Base-by-base conservation (phyloP, 2,329 filamentous ascomycete genomes). In the Davidsoniella australis region DNA sequence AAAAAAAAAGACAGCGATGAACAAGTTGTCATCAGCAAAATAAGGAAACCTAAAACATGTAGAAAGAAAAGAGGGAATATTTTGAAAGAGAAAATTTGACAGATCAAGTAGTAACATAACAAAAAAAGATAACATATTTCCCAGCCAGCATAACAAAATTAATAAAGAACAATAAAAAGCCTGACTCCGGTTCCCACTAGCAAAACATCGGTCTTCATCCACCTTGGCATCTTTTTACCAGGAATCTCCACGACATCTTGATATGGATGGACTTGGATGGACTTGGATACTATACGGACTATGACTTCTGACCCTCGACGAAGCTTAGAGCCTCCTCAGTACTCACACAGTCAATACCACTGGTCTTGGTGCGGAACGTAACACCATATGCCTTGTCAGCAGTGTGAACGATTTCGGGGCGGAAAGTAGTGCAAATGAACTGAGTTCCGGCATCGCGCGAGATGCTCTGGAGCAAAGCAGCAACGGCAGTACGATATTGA, bases 381-480 rank as follows among this genome's bases (percentile, higher is more conserved):
- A 98, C 91, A 54, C 91, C 91, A 63, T 98, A 98, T 66, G 89
- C 95, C 68, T 94, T 94, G 68, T 96, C 88, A 2, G 91, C 91
- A 17, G 96, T 86, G 54, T 83, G 77, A 55, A 98, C 75, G 73
- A 98, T 95, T 67, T 98, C 91, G 1, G 91, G 91, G 51, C 91
- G 75, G 76, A 98, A 98, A 2, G 91, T 98, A 3, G 91, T 98
- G 72, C 91, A 96, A 64, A 98, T 98, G 62, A 98, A 98, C 63
- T 98, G 74, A 46, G 74, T 79, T 54, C 73, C 72, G 12, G 72
- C 73, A 56, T 79, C 76, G 53, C 73, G 68, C 12, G 80, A 85
- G 55, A 86, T 87, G 49, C 79, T 80, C 60, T 89, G 72, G 18
- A 98, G 73, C 68, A 96, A 85, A 50, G 85, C 76, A 2, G 91